Conservation (phyloP, 352 stramenopile species). For the Pythium periplocum region DNA sequence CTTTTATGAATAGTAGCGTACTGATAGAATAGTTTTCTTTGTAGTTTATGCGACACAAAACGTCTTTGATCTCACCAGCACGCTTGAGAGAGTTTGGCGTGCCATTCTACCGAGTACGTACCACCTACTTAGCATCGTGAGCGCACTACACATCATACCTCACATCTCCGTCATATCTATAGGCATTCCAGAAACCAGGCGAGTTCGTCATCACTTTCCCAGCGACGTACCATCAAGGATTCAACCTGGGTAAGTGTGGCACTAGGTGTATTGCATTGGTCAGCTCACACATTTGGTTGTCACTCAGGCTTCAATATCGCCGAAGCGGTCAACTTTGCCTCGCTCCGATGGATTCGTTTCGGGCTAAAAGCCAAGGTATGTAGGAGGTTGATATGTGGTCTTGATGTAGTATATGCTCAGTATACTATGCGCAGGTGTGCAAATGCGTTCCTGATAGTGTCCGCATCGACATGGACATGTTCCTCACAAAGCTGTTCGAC, state of each 20-base stretch:
- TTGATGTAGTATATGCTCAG: too few relatives aligned
- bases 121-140: neutral
- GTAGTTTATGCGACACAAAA: slow-evolving; percentile 93
- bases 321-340: slow-evolving; percentile 89
- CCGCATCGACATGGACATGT: slow-evolving; percentile 82
- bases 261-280: neutral
- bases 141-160: too few relatives aligned
- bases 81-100: slow-evolving; percentile 81
- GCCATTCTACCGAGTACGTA: slow-evolving; percentile 55
- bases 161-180: neutral
- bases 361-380: slow-evolving; percentile 72
- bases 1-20: too few relatives aligned
- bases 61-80: slow-evolving; percentile 83
- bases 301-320: slow-evolving; percentile 87
- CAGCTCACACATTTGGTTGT: neutral
- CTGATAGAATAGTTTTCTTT: too few relatives aligned
- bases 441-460: slow-evolving; percentile 82
- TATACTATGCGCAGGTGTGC: slow-evolving; percentile 40
- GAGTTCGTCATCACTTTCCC: slow-evolving; percentile 94
- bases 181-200: slow-evolving; percentile 76
- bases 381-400: too few relatives aligned
- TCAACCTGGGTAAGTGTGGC: slow-evolving; percentile 70
- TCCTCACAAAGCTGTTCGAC: slow-evolving; percentile 67
- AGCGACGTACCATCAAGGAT: slow-evolving; percentile 83
- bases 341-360: slow-evolving; percentile 76